Evolutionary conservation across 2,329 filamentous ascomycete genomes (phyloP).

Genomic region (Calonectria crousiana): DNA sequence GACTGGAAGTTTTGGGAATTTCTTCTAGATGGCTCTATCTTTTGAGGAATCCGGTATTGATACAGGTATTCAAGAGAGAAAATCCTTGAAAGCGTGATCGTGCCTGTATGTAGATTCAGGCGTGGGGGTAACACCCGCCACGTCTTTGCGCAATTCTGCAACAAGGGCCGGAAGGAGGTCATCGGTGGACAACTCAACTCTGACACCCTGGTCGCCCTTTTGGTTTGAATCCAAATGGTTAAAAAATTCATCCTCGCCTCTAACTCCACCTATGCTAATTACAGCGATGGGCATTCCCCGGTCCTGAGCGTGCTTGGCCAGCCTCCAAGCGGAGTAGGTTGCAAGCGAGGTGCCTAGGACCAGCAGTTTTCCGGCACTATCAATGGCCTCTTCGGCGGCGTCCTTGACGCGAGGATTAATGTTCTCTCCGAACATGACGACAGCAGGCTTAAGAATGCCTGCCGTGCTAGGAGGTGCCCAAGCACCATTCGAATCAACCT

Average conservation of each 20-base stretch:
- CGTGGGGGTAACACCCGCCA: slow-evolving; percentile 18
- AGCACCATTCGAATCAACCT: slow-evolving; percentile 84
- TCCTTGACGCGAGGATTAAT: slow-evolving; percentile 78
- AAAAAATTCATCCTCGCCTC: slow-evolving; percentile 83
- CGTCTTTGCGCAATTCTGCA: slow-evolving; percentile 57
- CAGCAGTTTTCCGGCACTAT: slow-evolving; percentile 79
- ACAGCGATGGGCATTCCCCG: slow-evolving; percentile 88
- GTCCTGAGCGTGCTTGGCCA: slow-evolving; percentile 87
- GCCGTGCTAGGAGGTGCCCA: slow-evolving; percentile 75
- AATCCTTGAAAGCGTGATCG: slow-evolving; percentile 65
- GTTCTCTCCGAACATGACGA: slow-evolving; percentile 96
- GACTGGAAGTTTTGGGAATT: slow-evolving; percentile 56
- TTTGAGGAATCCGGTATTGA: slow-evolving; percentile 27
- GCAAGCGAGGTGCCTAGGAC: slow-evolving; percentile 91
- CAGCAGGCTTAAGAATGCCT: slow-evolving; percentile 90
- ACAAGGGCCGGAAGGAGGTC: slow-evolving; percentile 69
- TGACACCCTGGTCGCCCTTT: slow-evolving; percentile 63
- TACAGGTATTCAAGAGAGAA: slow-evolving; percentile 64
- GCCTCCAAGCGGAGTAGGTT: slow-evolving; percentile 93
- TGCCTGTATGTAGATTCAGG: slow-evolving; percentile 37
- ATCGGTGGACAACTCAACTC: slow-evolving; percentile 70
- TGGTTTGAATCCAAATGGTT: slow-evolving; percentile 64
- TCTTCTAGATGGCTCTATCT: slow-evolving; percentile 58
- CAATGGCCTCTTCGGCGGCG: slow-evolving; percentile 83
- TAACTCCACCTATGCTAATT: slow-evolving; percentile 86